A percentile compares a stretch with the other conserved stretches of the same genome.
Evolutionary conservation across 371 early-diverging fungal genomes (phyloP).

Genomic region (Aphelidium insulamus): DNA sequence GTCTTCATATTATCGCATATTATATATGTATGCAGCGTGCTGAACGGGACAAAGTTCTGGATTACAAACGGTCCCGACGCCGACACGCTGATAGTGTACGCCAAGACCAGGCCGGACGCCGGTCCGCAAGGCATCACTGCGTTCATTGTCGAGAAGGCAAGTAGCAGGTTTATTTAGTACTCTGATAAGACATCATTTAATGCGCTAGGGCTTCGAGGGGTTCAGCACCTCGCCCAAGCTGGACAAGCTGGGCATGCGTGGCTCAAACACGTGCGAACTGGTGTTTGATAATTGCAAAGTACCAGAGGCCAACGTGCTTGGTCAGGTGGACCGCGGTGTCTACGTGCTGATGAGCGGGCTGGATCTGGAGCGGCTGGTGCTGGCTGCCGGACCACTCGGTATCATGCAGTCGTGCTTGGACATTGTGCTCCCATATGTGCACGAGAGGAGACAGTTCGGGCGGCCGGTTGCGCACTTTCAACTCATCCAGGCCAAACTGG

Average conservation of each 20-base stretch:
- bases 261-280: constrained; percentile 86
- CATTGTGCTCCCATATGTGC: constrained; percentile 59
- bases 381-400: constrained; percentile 85
- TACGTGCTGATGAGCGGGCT: constrained; percentile 92
- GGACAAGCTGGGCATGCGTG: constrained; percentile 94
- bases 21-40: no score
- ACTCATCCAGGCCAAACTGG: constrained; percentile 80
- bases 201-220: constrained; percentile 43
- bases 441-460: constrained; percentile 74
- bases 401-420: constrained; percentile 83
- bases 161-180: background rate
- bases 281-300: constrained; percentile 86
- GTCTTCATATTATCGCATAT: no score
- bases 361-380: constrained; percentile 75
- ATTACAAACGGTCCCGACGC: constrained; percentile 96
- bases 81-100: constrained; percentile 78
- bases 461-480: constrained; percentile 74
- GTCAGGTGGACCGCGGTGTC: constrained; percentile 69
- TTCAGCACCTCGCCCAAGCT: constrained; percentile 72
- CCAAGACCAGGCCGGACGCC: constrained; percentile 61
- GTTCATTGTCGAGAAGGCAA: constrained; percentile 68
- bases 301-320: constrained; percentile 77
- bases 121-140: constrained; percentile 82
- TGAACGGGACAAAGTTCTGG: constrained; percentile 86
- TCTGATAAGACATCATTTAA: background rate